Conservation (phyloP, 495 filamentous ascomycete genomes). For the Copromyces sp. region DNA sequence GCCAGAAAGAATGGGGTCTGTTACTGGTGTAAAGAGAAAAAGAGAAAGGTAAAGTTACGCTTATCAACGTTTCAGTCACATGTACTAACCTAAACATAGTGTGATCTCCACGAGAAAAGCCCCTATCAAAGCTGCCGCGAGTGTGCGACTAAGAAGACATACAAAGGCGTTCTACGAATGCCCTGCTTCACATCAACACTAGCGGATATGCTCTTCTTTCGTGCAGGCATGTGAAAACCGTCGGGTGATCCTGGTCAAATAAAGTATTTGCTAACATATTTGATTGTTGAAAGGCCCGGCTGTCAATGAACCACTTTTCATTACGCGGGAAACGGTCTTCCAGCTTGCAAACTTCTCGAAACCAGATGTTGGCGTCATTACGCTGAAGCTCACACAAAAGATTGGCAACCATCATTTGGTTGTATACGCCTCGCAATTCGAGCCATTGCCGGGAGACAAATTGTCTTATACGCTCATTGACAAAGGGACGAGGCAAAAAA, state of each 20-base stretch:
- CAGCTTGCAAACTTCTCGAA: slow-evolving; percentile 15
- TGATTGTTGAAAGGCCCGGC: slow-evolving; percentile 12
- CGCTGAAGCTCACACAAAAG: slow-evolving; percentile 16
- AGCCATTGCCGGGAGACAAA: slow-evolving; percentile 13
- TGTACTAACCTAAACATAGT: slow-evolving; percentile 9
- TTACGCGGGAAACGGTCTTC: slow-evolving; percentile 2
- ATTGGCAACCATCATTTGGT: slow-evolving; percentile 15
- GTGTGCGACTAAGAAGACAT: slow-evolving; percentile 10
- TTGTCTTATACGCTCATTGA: slow-evolving; percentile 18
- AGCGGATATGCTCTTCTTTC: slow-evolving; percentile 19
- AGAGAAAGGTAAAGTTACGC: slow-evolving; percentile 15
- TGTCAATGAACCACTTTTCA: slow-evolving; percentile 21
- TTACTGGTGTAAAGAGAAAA: slow-evolving; percentile 14
- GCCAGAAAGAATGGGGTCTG: slow-evolving; percentile 20
- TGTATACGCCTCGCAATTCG: slow-evolving; percentile 21
- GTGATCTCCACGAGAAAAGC: slow-evolving; percentile 12
- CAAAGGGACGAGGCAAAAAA: background rate
- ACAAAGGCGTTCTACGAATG: slow-evolving; percentile 14
- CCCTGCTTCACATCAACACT: slow-evolving; percentile 19
- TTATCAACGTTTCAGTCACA: background rate
- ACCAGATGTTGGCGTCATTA: slow-evolving; percentile 9
- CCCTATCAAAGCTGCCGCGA: slow-evolving; percentile 12
- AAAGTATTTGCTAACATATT: background rate
- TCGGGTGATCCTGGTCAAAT: background rate
- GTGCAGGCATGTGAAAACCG: slow-evolving; percentile 8